A percentile compares a stretch with the other conserved stretches of the same genome.
These are phyloP conservation scores for Arabis alpina DNA, from an alignment of 345 rosid species.

Conservation along the genomic window DNA sequence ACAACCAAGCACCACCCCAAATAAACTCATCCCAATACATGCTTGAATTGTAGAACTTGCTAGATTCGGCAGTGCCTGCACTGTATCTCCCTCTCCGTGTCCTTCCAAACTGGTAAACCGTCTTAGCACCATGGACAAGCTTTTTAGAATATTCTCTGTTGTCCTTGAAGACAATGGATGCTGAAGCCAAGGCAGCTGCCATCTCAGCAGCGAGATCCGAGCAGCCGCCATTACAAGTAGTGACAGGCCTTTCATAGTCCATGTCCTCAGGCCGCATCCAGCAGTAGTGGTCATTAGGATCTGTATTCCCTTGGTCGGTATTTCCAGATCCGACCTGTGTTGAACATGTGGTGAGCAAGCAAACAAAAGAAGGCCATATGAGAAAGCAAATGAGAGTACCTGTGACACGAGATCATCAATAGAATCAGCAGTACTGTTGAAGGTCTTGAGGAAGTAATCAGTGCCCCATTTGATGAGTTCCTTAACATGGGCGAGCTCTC, in stretches of 20 bases:
- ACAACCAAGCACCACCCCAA: slow-evolving; percentile 97
- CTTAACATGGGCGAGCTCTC: slow-evolving; percentile 88
- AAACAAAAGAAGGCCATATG: too few species aligned
- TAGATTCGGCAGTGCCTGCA: slow-evolving; percentile 63
- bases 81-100: slow-evolving; percentile 79
- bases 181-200: slow-evolving; percentile 96
- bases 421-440: slow-evolving; percentile 75
- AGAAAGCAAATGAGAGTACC: slow-evolving; percentile 28
- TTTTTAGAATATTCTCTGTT: slow-evolving; percentile 88
- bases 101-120: slow-evolving; percentile 75
- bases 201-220: slow-evolving; percentile 98
- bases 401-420: slow-evolving; percentile 66
- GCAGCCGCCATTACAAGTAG: slow-evolving; percentile 63
- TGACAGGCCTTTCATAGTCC: slow-evolving; percentile 74
- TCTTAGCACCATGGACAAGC: slow-evolving; percentile 89
- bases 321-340: slow-evolving; percentile 88
- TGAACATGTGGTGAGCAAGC: not conserved
- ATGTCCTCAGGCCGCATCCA: slow-evolving; percentile 99
- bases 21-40: slow-evolving; percentile 94
- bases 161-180: slow-evolving; percentile 95
- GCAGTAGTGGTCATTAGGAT: slow-evolving; percentile 85
- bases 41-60: slow-evolving; percentile 78
- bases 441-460: slow-evolving; percentile 92
- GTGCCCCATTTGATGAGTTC: slow-evolving; percentile 95
- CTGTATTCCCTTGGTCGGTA: slow-evolving; percentile 75